Conservation (phyloP, 2,329 filamentous ascomycete species). For the Sordariomycetes sp. region DNA sequence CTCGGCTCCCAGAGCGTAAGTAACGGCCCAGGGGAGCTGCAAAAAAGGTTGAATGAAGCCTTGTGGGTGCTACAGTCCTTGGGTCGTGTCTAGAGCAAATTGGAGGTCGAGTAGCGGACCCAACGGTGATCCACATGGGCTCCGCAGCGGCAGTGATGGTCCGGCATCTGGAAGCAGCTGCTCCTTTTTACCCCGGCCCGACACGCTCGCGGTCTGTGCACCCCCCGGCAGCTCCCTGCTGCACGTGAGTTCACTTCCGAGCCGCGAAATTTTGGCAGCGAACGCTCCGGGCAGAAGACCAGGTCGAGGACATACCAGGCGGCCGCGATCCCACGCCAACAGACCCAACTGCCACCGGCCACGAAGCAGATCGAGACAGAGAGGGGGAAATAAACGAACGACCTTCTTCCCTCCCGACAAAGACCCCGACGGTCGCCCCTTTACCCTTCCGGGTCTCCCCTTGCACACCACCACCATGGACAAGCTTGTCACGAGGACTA, state of each 20-base stretch:
- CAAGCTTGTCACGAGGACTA: conserved; percentile 54
- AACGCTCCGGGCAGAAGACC: background rate
- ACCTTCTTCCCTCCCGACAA: background rate
- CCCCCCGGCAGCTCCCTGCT: background rate
- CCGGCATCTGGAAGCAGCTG: background rate
- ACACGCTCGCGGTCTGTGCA: background rate
- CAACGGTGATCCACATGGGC: background rate
- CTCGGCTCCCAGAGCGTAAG: background rate
- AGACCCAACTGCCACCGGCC: background rate
- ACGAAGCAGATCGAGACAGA: background rate
- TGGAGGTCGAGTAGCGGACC: no score
- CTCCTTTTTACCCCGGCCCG: background rate
- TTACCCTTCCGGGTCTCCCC: background rate
- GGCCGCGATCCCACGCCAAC: background rate
- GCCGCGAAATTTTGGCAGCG: background rate
- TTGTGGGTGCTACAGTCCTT: no score
- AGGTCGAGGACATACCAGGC: conserved; percentile 2
- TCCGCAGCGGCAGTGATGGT: background rate
- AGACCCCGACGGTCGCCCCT: background rate
- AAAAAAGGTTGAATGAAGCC: no score
- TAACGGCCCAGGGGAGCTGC: no score
- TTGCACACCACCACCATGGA: conserved; percentile 38
- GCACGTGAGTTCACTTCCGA: background rate
- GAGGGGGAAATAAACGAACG: background rate
- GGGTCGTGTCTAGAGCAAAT: no score